phyloP scores from a whole-genome alignment of 2,329 filamentous ascomycete species.

The Penicillium glabrum region DNA sequence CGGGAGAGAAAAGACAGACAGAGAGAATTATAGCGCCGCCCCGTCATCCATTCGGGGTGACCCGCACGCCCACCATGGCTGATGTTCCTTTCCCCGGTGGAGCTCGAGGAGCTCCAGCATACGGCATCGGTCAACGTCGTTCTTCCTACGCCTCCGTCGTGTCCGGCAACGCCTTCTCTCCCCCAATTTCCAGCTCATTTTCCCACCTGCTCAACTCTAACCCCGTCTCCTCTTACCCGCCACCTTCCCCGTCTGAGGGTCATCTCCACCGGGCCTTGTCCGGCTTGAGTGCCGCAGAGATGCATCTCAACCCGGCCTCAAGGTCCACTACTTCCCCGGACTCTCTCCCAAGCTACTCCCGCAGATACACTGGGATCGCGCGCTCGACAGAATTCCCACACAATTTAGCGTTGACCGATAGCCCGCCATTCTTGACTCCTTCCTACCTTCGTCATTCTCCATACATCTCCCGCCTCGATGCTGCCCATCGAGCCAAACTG shows the following conservation, averaged over 20 bases:
- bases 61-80: slow-evolving; percentile 40
- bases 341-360: slow-evolving; percentile 47
- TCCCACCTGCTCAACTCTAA: slow-evolving; percentile 55
- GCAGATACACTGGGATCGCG: slow-evolving; percentile 45
- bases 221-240: slow-evolving; percentile 37
- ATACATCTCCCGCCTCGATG: slow-evolving; percentile 74
- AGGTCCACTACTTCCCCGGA: slow-evolving; percentile 42
- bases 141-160: slow-evolving; percentile 64
- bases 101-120: slow-evolving; percentile 35
- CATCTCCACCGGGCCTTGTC: slow-evolving; percentile 35
- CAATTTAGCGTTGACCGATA: slow-evolving; percentile 28
- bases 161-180: slow-evolving; percentile 49
- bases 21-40: neutral
- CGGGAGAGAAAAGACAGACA: neutral
- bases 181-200: slow-evolving; percentile 47
- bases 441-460: slow-evolving; percentile 78
- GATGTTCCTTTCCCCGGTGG: slow-evolving; percentile 45
- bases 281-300: slow-evolving; percentile 50
- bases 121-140: slow-evolving; percentile 48
- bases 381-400: slow-evolving; percentile 29
- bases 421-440: slow-evolving; percentile 69
- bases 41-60: slow-evolving; percentile 11
- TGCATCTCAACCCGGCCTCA: slow-evolving; percentile 49
- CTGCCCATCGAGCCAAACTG: slow-evolving; percentile 64
- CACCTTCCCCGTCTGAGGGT: slow-evolving; percentile 34